Evolutionary conservation across 345 rosid species (phyloP).

Genomic region (Bretschneidera sinensis): DNA sequence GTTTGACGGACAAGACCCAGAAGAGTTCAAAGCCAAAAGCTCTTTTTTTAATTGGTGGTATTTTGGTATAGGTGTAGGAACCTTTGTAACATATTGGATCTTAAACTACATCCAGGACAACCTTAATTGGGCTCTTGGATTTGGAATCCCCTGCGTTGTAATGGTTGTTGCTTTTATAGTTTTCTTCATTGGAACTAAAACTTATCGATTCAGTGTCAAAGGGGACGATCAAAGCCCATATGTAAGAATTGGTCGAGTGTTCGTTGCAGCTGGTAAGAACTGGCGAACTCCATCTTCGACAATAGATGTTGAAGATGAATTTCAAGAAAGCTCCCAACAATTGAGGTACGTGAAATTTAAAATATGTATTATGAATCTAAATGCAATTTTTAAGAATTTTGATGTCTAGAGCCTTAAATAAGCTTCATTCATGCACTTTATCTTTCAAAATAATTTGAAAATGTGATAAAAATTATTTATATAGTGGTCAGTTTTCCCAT

Average conservation of each 20-base stretch:
- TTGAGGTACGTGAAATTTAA: slow-evolving; percentile 29
- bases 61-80: slow-evolving; percentile 51
- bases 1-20: slow-evolving; percentile 45
- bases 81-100: slow-evolving; percentile 31
- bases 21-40: slow-evolving; percentile 50
- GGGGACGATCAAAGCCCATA: slow-evolving; percentile 14
- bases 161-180: slow-evolving; percentile 26
- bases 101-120: slow-evolving; percentile 68
- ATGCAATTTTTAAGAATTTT: too few species aligned
- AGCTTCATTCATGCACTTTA: too few species aligned
- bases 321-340: too few species aligned
- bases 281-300: slow-evolving; percentile 19
- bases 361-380: too few species aligned
- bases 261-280: slow-evolving; percentile 21
- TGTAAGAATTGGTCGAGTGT: slow-evolving; percentile 28
- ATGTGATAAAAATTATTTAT: too few species aligned
- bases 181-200: slow-evolving; percentile 25
- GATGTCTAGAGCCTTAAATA: too few species aligned
- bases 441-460: too few species aligned
- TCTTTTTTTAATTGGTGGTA: slow-evolving; percentile 81
- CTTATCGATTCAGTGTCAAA: slow-evolving; percentile 23
- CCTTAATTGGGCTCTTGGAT: slow-evolving; percentile 70
- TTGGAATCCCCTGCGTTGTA: slow-evolving; percentile 30
- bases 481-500: too few species aligned
- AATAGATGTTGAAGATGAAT: slow-evolving; percentile 20